phyloP scores from a whole-genome alignment of 257 asterid species.

The Datura wrightii region DNA sequence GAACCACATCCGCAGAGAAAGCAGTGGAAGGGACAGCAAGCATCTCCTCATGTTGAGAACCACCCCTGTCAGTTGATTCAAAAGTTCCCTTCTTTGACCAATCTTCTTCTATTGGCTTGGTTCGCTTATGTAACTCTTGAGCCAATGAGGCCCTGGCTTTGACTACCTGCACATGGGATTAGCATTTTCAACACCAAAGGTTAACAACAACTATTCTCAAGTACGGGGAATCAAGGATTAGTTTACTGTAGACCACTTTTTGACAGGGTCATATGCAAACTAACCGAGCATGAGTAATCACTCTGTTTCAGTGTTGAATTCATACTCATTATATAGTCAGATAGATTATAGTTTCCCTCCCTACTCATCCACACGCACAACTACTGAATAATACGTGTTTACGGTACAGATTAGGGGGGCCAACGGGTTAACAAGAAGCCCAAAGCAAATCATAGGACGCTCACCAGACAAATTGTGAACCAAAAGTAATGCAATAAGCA shows the following conservation, averaged over 20 bases:
- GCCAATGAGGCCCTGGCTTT: constrained; percentile 74
- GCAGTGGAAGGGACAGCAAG: constrained; percentile 55
- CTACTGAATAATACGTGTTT: neutral
- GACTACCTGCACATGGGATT: constrained; percentile 54
- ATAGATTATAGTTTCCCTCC: neutral
- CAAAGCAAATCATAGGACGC: neutral
- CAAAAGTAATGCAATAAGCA: neutral
- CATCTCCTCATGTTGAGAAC: constrained; percentile 51
- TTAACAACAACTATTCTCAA: neutral
- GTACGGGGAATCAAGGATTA: neutral
- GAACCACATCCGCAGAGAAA: constrained; percentile 34
- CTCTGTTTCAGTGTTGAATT: neutral
- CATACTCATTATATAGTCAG: neutral
- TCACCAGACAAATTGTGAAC: constrained; percentile 10
- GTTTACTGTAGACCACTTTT: neutral
- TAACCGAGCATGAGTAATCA: neutral
- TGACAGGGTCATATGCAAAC: neutral
- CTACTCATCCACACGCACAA: neutral
- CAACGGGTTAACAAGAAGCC: constrained; percentile 11
- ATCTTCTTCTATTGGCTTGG: constrained; percentile 43
- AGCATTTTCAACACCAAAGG: constrained; percentile 18
- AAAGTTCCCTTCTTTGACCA: constrained; percentile 37
- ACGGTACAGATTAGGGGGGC: neutral
- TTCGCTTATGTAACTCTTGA: constrained; percentile 54
- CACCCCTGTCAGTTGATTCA: constrained; percentile 45